Conservation (phyloP, 176 grass and related monocot species). For the Triticum urartu region DNA sequence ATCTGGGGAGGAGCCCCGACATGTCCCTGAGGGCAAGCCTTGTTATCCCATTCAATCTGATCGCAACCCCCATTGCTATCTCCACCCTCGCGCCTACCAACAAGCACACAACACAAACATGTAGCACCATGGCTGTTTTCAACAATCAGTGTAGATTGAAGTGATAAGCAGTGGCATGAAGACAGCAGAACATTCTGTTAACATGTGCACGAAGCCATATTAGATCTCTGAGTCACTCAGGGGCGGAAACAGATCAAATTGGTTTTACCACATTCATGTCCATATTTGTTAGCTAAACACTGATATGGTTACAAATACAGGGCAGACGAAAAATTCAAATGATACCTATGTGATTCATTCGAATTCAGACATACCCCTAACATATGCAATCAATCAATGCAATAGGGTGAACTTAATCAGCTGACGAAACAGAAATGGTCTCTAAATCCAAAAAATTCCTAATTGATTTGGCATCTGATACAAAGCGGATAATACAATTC, state of each 20-base stretch:
- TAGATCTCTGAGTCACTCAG: neutral
- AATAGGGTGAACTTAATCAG: neutral
- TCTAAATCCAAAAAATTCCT: neutral
- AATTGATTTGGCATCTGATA: neutral
- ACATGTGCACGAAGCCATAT: neutral
- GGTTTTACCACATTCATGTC: neutral
- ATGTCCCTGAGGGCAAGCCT: too few relatives aligned
- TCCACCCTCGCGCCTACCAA: neutral
- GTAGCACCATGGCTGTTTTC: neutral
- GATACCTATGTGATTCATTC: neutral
- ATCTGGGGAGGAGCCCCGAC: too few relatives aligned
- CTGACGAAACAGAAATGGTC: neutral
- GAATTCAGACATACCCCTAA: neutral
- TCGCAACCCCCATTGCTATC: too few relatives aligned
- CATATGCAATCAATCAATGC: neutral
- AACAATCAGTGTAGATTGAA: neutral
- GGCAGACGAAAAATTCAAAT: neutral
- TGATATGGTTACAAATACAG: neutral
- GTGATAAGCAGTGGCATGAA: neutral
- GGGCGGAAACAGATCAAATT: neutral
- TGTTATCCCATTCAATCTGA: too few relatives aligned
- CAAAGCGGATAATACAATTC: neutral
- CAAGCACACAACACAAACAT: neutral
- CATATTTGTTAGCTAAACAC: neutral
- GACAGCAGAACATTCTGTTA: neutral